Conservation (phyloP, 352 stramenopile genomes). For the Globisporangium canariense region DNA sequence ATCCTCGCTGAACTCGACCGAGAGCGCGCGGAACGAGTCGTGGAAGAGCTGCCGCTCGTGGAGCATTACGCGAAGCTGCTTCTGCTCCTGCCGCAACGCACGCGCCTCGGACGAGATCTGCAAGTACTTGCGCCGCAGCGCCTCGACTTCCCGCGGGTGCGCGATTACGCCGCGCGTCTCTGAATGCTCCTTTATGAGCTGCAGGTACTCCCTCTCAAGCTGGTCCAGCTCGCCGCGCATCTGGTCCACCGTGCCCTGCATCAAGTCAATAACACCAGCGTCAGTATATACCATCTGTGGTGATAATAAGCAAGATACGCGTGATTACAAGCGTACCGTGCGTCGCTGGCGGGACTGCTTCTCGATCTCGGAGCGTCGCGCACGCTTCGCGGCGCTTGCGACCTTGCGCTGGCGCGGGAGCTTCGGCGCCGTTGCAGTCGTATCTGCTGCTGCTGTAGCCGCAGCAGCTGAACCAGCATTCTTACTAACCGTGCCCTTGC, state of each 20-base stretch:
- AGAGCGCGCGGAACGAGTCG: conserved; percentile 34
- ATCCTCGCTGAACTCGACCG: conserved; percentile 27
- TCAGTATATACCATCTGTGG: background rate
- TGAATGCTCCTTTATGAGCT: conserved; percentile 23
- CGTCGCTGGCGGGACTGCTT: conserved; percentile 52
- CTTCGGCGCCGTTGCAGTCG: background rate
- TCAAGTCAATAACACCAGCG: too few species aligned
- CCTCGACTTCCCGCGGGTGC: conserved; percentile 24
- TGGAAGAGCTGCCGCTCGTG: conserved; percentile 53
- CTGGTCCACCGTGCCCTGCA: conserved; percentile 35
- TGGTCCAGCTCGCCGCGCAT: conserved; percentile 55
- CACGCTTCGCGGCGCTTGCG: conserved; percentile 27
- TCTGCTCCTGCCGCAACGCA: conserved; percentile 47
- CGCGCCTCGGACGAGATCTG: conserved; percentile 36
- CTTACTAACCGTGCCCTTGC: background rate
- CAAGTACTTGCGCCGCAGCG: conserved; percentile 32
- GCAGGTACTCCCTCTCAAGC: conserved; percentile 44
- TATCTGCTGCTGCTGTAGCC: background rate
- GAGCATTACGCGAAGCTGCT: conserved; percentile 44
- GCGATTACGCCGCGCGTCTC: conserved; percentile 27
- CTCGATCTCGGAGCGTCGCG: conserved; percentile 58
- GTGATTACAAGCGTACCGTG: background rate
- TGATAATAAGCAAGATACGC: background rate
- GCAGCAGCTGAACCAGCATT: background rate
- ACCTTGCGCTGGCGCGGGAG: conserved; percentile 6